Percentiles rank a stretch among this genome's conserved stretches.
These are phyloP conservation scores for Breynia disticha DNA, from an alignment of 441 rosid genomes.

Conservation along the genomic window DNA sequence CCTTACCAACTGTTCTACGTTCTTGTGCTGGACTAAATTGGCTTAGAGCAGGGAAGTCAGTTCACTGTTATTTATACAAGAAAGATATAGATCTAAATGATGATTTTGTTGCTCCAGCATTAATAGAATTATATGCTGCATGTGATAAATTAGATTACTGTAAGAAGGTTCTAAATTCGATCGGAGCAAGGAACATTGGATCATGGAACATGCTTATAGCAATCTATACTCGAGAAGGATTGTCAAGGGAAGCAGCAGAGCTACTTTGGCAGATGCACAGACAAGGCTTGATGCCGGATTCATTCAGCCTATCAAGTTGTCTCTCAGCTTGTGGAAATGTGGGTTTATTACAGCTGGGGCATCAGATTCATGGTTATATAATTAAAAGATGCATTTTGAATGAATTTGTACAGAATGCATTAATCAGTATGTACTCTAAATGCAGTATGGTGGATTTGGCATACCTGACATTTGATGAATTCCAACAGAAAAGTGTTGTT, in stretches of 20 bases:
- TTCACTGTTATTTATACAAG: constrained; percentile 54
- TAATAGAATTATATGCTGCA: constrained; percentile 54
- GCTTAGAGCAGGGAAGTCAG: constrained; percentile 56
- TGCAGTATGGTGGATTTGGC: constrained; percentile 53
- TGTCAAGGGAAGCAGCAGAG: constrained; percentile 39
- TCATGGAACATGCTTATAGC: constrained; percentile 70
- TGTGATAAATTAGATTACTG: constrained; percentile 37
- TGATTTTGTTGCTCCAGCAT: constrained; percentile 46
- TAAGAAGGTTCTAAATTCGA: constrained; percentile 29
- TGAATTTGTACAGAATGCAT: constrained; percentile 57
- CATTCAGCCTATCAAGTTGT: constrained; percentile 56
- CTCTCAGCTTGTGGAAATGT: constrained; percentile 54
- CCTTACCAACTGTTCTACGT: constrained; percentile 50
- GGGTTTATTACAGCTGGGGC: constrained; percentile 41
- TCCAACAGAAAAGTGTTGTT: constrained; percentile 37
- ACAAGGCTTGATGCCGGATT: constrained; percentile 42
- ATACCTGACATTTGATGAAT: constrained; percentile 29
- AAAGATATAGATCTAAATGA: constrained; percentile 27
- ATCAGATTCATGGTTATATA: constrained; percentile 58
- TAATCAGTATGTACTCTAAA: constrained; percentile 68
- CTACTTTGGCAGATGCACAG: constrained; percentile 46
- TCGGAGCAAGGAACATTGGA: constrained; percentile 42
- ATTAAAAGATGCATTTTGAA: constrained; percentile 29
- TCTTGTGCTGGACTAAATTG: constrained; percentile 52
- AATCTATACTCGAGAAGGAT: constrained; percentile 37